Evolutionary conservation across 768 basidiomycete genomes (phyloP).

Genomic region (Clavulina sp.): DNA sequence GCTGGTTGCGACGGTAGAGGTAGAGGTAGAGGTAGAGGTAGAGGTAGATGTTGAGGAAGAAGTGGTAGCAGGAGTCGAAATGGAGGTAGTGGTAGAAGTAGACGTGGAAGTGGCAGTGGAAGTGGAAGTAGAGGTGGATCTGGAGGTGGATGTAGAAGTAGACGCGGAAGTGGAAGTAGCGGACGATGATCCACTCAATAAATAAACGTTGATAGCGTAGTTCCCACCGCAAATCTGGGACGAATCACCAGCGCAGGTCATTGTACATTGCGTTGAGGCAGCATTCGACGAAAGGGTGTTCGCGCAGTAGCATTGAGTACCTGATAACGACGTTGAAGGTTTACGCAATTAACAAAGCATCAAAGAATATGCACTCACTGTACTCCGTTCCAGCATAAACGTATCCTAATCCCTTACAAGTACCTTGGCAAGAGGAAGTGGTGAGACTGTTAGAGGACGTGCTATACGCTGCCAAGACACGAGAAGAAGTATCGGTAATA

Average conservation of each 20-base stretch:
- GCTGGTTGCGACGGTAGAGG: too few relatives aligned
- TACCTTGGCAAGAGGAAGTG: not conserved
- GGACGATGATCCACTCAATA: too few relatives aligned
- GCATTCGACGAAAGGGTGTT: not conserved
- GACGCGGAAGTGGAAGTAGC: too few relatives aligned
- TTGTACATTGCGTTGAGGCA: slow-evolving; percentile 2
- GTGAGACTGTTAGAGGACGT: not conserved
- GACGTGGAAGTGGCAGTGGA: slow-evolving; percentile 1
- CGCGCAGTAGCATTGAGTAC: not conserved
- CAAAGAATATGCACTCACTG: too few relatives aligned
- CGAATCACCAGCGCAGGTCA: slow-evolving; percentile 5
- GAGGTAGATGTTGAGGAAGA: too few relatives aligned
- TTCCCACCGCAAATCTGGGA: slow-evolving; percentile 7
- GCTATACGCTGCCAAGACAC: not conserved
- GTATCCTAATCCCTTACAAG: slow-evolving; percentile 2
- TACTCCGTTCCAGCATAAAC: not conserved
- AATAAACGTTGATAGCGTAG: slow-evolving; percentile 3
- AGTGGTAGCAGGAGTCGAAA: too few relatives aligned
- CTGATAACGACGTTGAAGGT: too few relatives aligned
- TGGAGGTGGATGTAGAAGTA: too few relatives aligned
- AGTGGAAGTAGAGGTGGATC: not conserved
- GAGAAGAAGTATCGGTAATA: not conserved
- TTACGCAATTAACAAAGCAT: too few relatives aligned
- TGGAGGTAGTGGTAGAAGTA: not conserved
- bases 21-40: too few relatives aligned